A percentile compares a stretch with the other conserved stretches of the same genome.
Conservation (phyloP, 73 alveolate genomes). For the Paramecium pentaurelia region DNA sequence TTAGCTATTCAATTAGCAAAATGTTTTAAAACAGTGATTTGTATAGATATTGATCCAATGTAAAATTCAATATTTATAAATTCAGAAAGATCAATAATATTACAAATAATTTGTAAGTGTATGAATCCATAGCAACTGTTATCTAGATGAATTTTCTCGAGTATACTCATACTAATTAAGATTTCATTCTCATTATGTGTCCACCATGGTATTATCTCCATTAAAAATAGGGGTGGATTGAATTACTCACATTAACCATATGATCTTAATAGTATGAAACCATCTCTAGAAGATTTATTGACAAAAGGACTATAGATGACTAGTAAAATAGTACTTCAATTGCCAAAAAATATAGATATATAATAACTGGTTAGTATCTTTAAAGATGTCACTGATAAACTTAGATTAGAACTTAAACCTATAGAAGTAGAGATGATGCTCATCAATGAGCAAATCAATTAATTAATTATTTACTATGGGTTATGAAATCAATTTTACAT, state of each 20-base stretch:
- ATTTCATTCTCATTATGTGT: background rate
- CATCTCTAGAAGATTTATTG: background rate
- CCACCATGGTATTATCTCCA: slow-evolving; percentile 5
- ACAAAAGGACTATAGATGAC: background rate
- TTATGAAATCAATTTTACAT: background rate
- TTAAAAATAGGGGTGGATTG: background rate
- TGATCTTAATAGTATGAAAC: slow-evolving; percentile 22
- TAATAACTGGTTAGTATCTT: background rate
- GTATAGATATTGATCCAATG: slow-evolving; percentile 43
- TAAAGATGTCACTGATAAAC: background rate
- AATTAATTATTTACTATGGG: slow-evolving; percentile 49
- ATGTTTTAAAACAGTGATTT: background rate
- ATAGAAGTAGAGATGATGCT: slow-evolving; percentile 18
- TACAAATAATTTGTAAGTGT: slow-evolving; percentile 16
- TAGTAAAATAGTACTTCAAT: background rate
- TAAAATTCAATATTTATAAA: background rate
- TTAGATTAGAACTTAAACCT: background rate
- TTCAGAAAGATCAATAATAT: slow-evolving; percentile 10
- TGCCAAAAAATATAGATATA: background rate
- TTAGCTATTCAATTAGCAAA: slow-evolving; percentile 2
- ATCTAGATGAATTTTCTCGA: background rate
- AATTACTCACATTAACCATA: background rate
- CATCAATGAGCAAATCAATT: slow-evolving; percentile 18
- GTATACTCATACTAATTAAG: background rate
- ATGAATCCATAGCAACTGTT: slow-evolving; percentile 11